Evolutionary conservation across 768 basidiomycete species (phyloP).

Genomic region (Russula sp.): DNA sequence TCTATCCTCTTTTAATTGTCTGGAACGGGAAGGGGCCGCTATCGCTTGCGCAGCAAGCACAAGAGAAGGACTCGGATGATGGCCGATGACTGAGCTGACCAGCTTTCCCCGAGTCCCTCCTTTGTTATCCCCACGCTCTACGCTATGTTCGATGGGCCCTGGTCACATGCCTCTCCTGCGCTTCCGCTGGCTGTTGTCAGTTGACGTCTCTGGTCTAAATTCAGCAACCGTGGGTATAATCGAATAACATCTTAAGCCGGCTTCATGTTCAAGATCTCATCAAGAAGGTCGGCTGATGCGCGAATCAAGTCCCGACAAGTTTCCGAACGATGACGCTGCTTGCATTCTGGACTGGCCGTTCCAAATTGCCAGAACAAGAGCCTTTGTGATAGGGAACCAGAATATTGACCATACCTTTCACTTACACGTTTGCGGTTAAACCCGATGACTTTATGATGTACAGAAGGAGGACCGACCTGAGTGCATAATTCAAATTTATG

Average conservation of each 20-base stretch:
- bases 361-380: not conserved
- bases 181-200: not conserved
- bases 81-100: not conserved
- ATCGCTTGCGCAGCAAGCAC: not conserved
- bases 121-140: not conserved
- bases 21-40: not conserved
- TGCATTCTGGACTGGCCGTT: not conserved
- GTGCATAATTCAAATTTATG: not conserved
- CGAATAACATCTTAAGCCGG: not conserved
- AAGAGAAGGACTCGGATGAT: not conserved
- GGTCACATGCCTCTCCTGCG: not conserved
- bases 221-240: not conserved
- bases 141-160: not conserved
- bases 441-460: not conserved
- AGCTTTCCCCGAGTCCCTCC: not conserved
- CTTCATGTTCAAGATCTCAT: not conserved
- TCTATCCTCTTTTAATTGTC: not conserved
- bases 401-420: not conserved
- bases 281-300: not conserved
- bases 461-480: not conserved
- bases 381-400: not conserved
- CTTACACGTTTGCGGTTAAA: not conserved
- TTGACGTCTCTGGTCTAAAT: not conserved
- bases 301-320: not conserved
- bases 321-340: not conserved